These are phyloP conservation scores for Diaporthe destruens DNA, from an alignment of 2,329 filamentous ascomycete genomes.

Conservation along the genomic window DNA sequence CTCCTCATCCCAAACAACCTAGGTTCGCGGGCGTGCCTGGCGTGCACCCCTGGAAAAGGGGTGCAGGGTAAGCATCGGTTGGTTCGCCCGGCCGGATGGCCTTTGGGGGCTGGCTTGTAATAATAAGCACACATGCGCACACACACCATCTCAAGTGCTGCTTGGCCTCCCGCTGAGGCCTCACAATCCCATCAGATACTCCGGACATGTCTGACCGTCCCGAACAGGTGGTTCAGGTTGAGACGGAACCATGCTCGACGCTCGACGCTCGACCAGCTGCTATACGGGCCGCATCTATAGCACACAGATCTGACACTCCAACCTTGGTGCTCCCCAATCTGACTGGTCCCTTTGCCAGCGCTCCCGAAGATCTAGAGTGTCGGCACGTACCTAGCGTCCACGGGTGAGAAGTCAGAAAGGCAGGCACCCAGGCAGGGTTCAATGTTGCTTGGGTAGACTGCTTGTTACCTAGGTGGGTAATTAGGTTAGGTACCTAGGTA, in stretches of 20 bases:
- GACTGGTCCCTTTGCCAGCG: conserved; percentile 11
- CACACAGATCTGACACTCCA: not conserved
- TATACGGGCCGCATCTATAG: conserved; percentile 3
- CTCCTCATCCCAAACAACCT: not conserved
- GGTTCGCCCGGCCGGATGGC: conserved; percentile 1
- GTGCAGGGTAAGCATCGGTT: conserved; percentile 5
- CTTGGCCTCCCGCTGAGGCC: not conserved
- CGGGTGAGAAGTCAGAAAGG: not conserved
- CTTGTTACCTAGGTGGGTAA: too few relatives aligned
- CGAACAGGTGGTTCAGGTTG: not conserved
- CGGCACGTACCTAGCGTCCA: conserved; percentile 10
- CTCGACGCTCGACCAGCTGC: not conserved
- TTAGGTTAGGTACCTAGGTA: too few relatives aligned
- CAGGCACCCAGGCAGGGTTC: not conserved
- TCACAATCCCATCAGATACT: not conserved
- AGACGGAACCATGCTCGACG: not conserved
- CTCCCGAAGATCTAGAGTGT: conserved; percentile 2
- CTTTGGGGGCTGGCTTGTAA: too few relatives aligned
- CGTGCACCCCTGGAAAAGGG: conserved; percentile 26
- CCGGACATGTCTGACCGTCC: not conserved
- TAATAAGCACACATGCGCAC: not conserved
- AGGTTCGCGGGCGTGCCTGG: conserved; percentile 16
- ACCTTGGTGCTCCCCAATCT: not conserved
- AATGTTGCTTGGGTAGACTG: too few relatives aligned
- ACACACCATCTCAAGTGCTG: too few relatives aligned